phyloP scores from a whole-genome alignment of 208 protist genomes.

The Herpetomonas tarakana region DNA sequence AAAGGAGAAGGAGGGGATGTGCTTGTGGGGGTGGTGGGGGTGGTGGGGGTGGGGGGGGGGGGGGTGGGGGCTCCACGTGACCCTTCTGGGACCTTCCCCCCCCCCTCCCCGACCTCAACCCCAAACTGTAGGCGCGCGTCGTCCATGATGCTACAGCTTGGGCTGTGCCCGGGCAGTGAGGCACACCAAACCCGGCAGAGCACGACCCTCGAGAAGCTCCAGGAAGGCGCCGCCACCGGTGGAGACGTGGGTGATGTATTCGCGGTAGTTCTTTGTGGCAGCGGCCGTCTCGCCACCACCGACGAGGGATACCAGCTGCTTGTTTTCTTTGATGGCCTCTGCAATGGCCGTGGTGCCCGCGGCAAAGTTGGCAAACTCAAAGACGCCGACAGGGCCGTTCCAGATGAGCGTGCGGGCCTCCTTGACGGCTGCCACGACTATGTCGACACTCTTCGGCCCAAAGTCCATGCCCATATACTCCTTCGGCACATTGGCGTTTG shows the following conservation, averaged over 20 bases:
- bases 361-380: conserved; percentile 97
- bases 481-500: conserved; percentile 70
- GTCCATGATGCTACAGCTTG: conserved; percentile 80
- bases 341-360: conserved; percentile 81
- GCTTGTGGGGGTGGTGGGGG: too few relatives aligned
- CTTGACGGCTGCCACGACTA: conserved; percentile 68
- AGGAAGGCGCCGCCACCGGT: conserved; percentile 99
- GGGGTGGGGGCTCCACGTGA: too few relatives aligned
- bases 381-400: conserved; percentile 98
- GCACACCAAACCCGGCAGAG: conserved; percentile 93
- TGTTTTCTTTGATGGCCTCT: conserved; percentile 71
- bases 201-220: conserved; percentile 98
- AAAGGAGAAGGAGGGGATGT: too few relatives aligned
- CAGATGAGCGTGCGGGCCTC: conserved; percentile 94
- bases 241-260: conserved; percentile 96
- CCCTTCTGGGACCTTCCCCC: too few relatives aligned
- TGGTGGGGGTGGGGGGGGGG: too few relatives aligned
- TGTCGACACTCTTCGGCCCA: conserved; percentile 91
- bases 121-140: too few relatives aligned
- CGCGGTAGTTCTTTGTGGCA: conserved; percentile 79
- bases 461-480: conserved; percentile 96
- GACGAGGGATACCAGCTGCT: conserved; percentile 88
- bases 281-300: conserved; percentile 99
- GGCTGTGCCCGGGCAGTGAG: conserved; percentile 79
- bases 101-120: too few relatives aligned